Evolutionary conservation across 768 basidiomycete genomes (phyloP), one percentile per base, ranked within the genome.

Genomic region (Mycena maculata): DNA sequence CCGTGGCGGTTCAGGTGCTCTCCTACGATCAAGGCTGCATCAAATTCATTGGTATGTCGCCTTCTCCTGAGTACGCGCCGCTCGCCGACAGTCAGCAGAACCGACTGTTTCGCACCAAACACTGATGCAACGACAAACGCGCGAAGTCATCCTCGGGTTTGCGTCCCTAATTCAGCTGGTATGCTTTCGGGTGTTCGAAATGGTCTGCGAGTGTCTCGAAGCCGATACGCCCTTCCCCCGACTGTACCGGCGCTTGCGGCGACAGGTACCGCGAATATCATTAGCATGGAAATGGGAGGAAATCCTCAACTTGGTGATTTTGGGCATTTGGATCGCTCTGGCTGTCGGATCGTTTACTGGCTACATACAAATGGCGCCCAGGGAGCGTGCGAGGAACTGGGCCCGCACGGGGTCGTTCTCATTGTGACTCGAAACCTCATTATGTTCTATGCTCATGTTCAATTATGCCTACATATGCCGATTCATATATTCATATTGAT

Each of bases 301-400:
- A 15, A 28, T 67, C 9, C 47, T 50, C 28, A 63, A 63, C 28
- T 10, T 64, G 12, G 3, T 67, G 22, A 58, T 71, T 28, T n/a
- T 71, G 31, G 64, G 22, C 27, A 11, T 61, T 13, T 71, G 69
- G 69, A n/a, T 64, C 20, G 41, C 30, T 10, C 41, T 67, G 10
- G 58, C 36, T 2, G 22, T 66, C 18, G 69, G 56, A 4, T 42
- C 20, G 12, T 49, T 49, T 11, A 50, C 49, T 4, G 69, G 69
- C 1, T 70, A 58, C 50, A 38, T 70, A 27, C 30, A 59, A 25
- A 50, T 58, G 15, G 61, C 61, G 16, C 69, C 69, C 20, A 25
- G 38, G 27, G 69, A 71, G 49, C 65, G 69, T 9, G 62, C 65
- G 30, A 52, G 69, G 30, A 67, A 64, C 18, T 71, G 69, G 69